A percentile compares a stretch with the other conserved stretches of the same genome.
These are phyloP conservation scores for Acanthamoeba lenticulata DNA, from an alignment of 208 protist species.

Conservation along the genomic window DNA sequence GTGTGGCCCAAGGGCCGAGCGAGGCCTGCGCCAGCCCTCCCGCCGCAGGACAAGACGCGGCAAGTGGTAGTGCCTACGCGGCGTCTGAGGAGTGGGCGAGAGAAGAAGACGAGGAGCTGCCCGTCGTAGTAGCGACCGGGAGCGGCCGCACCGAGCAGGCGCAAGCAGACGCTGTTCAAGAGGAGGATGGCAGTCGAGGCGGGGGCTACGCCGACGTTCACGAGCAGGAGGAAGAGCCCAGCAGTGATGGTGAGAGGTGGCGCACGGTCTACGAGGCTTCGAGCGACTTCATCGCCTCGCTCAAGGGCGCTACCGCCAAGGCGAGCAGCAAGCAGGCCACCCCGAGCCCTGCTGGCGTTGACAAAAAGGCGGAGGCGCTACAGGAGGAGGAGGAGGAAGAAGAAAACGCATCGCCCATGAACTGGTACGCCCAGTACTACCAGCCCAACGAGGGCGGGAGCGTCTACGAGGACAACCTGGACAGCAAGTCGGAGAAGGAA, in stretches of 20 bases:
- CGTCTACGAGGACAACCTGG: slow-evolving; percentile 40
- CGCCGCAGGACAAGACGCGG: no score
- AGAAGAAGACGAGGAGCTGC: background rate
- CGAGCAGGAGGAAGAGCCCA: background rate
- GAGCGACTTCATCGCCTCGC: background rate
- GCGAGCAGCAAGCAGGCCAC: background rate
- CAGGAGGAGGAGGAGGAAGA: background rate
- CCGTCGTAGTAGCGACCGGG: no score
- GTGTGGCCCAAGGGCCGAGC: no score
- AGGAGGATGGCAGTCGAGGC: background rate
- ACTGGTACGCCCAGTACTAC: slow-evolving; percentile 1
- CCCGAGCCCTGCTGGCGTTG: background rate
- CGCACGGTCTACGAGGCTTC: background rate
- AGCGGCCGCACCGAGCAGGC: no score
- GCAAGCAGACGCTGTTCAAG: no score
- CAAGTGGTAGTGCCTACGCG: no score
- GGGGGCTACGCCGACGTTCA: background rate
- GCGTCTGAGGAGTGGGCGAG: no score
- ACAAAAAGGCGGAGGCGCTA: background rate
- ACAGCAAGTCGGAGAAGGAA: background rate
- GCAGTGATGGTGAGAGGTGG: background rate
- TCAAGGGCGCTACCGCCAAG: background rate
- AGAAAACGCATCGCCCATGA: no score
- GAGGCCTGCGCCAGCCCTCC: no score
- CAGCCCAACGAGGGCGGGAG: background rate